A percentile compares a stretch with the other conserved stretches of the same genome.
phyloP scores from a whole-genome alignment of 148 eudicot genomes.

The Dysphania ambrosioides region DNA sequence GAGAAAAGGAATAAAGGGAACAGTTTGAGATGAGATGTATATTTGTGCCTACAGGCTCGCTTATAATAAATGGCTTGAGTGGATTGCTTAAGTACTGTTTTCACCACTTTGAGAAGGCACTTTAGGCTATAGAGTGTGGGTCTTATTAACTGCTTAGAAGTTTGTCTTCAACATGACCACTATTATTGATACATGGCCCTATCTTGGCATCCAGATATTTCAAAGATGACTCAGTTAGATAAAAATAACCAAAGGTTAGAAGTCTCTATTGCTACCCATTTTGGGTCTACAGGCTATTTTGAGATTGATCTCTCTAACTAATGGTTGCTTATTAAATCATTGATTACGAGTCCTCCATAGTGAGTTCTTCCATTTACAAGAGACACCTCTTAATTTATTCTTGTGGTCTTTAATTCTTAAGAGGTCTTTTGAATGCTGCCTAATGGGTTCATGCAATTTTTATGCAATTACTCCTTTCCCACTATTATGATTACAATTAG shows the following conservation, averaged over 20 bases:
- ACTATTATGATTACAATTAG: background rate
- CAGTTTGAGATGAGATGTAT: background rate
- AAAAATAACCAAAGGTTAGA: conserved; percentile 97
- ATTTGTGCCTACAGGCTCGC: background rate
- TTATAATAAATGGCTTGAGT: background rate
- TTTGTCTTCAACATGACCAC: background rate
- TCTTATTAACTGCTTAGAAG: background rate
- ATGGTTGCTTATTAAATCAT: background rate
- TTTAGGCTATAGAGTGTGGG: background rate
- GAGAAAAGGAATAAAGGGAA: background rate
- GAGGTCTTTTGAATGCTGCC: background rate
- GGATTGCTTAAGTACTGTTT: background rate
- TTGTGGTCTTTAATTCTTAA: background rate
- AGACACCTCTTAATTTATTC: background rate
- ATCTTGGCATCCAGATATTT: conserved; percentile 55
- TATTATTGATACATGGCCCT: background rate
- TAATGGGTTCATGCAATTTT: background rate
- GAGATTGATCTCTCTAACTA: background rate
- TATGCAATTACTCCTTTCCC: background rate
- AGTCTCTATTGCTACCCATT: conserved; percentile 1
- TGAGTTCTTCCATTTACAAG: background rate
- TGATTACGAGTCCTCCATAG: background rate
- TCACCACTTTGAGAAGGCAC: background rate
- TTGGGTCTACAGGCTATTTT: background rate
- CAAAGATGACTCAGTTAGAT: conserved; percentile 73